Base-by-base conservation (phyloP, 495 filamentous ascomycete species). In the Trichoderma virens region DNA sequence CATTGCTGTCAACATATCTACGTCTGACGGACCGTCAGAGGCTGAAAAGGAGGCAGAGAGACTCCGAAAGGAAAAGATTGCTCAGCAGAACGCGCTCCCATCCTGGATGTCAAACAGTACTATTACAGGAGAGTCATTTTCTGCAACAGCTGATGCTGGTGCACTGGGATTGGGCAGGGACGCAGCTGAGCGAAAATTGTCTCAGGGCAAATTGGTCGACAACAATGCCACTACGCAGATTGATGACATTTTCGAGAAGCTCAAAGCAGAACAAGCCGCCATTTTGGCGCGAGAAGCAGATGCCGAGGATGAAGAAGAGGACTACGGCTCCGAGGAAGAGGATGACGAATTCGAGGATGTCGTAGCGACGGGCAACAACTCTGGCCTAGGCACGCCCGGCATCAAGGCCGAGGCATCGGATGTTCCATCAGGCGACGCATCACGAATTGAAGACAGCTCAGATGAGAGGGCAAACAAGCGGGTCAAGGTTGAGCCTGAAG, bases 71-170 rank as follows among this genome's bases (percentile, higher is more conserved):
- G 90, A 90, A 62, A 83, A 84, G 60, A 73, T 93, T 65, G 88
- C 89, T 59, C 81, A 84, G 67, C 90, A 96, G 74, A 99, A 99
- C 66, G 86, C 85, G 5, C 77, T 99, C 41, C 94, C 94, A 0
- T 80, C 86, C 13, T 97, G 95, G 92, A 92, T 96, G 70, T 90
- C 89, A 2, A 86, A 90, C 59, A 92, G 87, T 56, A 97, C 93
- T 2, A 90, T 99, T 47, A 72, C 68, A 23, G 78, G 78, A n/a
- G 68, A 77, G 65, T 79, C 69, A 34, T 77, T 67, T 41, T 59
- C 56, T 3, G 71, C 65, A 27, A n/a, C 62, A 31, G 64, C 64
- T 5, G 67, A 60, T 13, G 67, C 64, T 5, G 71, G 84, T 60
- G 78, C 83, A 27, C 64, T 77, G 8, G 79, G 79, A 64, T 69